These are phyloP conservation scores for Neonectria magnoliae DNA, from an alignment of 2,329 filamentous ascomycete species.

Conservation along the genomic window DNA sequence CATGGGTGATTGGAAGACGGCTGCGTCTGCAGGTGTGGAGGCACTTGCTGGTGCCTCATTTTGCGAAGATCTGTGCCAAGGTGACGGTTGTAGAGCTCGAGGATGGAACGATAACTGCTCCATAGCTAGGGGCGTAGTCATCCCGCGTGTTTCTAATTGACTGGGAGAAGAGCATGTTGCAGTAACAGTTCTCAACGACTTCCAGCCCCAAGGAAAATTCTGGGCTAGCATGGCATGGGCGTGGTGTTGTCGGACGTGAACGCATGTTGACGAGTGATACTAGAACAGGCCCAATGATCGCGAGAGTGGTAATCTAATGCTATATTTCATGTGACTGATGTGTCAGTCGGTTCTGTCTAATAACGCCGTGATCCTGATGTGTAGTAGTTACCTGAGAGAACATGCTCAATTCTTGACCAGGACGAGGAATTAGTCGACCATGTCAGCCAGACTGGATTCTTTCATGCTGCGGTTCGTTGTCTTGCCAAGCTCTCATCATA, in stretches of 20 bases:
- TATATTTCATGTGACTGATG: too few species aligned
- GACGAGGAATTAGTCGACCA: too few species aligned
- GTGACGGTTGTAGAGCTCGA: conserved; percentile 22
- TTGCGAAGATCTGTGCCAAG: conserved; percentile 7
- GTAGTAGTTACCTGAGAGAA: too few species aligned
- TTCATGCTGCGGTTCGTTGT: too few species aligned
- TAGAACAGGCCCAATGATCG: background rate
- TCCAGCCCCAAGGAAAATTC: background rate
- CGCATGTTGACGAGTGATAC: background rate
- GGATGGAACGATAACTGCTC: conserved; percentile 13
- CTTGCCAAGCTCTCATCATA: too few species aligned
- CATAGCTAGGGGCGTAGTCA: conserved; percentile 6
- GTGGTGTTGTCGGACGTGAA: background rate
- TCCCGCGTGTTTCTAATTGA: background rate
- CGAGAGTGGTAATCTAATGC: too few species aligned
- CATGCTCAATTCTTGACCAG: too few species aligned
- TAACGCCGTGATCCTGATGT: too few species aligned
- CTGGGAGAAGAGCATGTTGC: background rate
- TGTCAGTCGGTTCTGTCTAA: too few species aligned
- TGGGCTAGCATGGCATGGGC: conserved; percentile 1
- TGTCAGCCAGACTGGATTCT: too few species aligned
- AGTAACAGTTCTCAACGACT: background rate
- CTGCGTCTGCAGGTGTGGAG: background rate
- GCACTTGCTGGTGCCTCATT: background rate
- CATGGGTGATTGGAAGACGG: background rate